Base-by-base conservation (phyloP, 208 protist genomes). In the Leishmania tarentolae region DNA sequence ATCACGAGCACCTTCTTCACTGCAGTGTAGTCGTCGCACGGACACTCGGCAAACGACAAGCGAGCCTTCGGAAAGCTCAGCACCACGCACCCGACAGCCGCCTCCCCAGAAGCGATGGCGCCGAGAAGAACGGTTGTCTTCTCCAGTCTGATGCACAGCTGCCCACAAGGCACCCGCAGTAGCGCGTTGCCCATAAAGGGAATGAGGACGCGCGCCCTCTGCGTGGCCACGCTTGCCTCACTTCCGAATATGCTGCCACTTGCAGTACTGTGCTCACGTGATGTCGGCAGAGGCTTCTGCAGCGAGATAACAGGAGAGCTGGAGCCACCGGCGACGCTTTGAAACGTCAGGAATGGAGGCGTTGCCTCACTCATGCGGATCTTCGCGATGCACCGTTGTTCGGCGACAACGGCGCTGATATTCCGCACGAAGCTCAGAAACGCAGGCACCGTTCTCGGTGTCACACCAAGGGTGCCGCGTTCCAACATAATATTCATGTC, bases 41-140 rank as follows among this genome's bases (percentile, higher is more conserved):
- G 87, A 47, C 91, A 95, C 82, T 97, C 92, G 19, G 94, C 94
- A 63, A 93, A 97, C 24, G 89, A 90, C 4, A 97, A 76, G 9
- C 82, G 83, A 6, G 86, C 87, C 31, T 81, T 79, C 2, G 90
- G 78, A 57, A 95, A 88, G 81, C 85, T 93, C 11, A 87, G 80
- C 66, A 97, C 87, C 35, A 97, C 91, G 76, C 90, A 91, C 79
- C 88, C 90, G 1, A 73, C 83, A 4, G 83, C 75, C 7, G 88
- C 89, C 76, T 88, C 81, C 8, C 84, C 88, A 6, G 84, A 85
- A 8, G 85, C 75, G 31, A 90, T 86, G 46, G 85, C 88, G 44
- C 94, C 90, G 3, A 97, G 87, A 44, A 94, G 69, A 35, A 95
- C 78, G 21, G 87, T 92, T 37, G 92, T 94, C 35, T 92, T 83